Conservation (phyloP, 2,329 filamentous ascomycete species). For the Diplodia corticola region DNA sequence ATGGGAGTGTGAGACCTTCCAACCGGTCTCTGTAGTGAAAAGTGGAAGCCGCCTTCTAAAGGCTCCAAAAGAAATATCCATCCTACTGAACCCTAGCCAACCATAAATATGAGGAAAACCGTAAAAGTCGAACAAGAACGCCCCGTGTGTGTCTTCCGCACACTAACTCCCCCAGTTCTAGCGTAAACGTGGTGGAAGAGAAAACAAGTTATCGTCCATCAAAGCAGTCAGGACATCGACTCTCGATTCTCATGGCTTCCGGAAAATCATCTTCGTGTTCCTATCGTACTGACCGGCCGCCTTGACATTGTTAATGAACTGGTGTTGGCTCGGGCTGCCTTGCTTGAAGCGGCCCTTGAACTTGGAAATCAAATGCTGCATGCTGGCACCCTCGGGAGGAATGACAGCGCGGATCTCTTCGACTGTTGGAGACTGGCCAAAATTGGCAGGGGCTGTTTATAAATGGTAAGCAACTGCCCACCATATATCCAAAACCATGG, state of each 20-base stretch:
- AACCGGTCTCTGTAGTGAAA: not conserved
- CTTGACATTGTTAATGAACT: slow-evolving; percentile 22
- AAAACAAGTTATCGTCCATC: not conserved
- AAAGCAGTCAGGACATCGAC: not conserved
- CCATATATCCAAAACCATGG: not conserved
- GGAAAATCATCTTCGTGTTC: slow-evolving; percentile 16
- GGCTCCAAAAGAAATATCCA: not conserved
- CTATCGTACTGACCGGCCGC: slow-evolving; percentile 14
- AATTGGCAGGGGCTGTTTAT: not conserved
- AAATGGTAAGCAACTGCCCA: not conserved
- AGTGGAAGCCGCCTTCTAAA: not conserved
- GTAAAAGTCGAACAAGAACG: not conserved
- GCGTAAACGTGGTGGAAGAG: not conserved
- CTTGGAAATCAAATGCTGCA: slow-evolving; percentile 41
- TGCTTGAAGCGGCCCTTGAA: slow-evolving; percentile 43
- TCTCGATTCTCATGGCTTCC: not conserved
- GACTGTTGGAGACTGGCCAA: slow-evolving; percentile 42
- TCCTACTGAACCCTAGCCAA: not conserved
- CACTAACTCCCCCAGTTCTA: not conserved
- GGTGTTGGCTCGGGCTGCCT: slow-evolving; percentile 1
- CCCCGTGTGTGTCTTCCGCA: not conserved
- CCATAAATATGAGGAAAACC: not conserved
- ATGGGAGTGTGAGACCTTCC: not conserved
- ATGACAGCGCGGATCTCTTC: slow-evolving; percentile 48
- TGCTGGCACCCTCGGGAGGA: slow-evolving; percentile 46